Evolutionary conservation across 202 grass and related monocot genomes (phyloP).

Genomic region (Thinopyrum obtusiflorum): DNA sequence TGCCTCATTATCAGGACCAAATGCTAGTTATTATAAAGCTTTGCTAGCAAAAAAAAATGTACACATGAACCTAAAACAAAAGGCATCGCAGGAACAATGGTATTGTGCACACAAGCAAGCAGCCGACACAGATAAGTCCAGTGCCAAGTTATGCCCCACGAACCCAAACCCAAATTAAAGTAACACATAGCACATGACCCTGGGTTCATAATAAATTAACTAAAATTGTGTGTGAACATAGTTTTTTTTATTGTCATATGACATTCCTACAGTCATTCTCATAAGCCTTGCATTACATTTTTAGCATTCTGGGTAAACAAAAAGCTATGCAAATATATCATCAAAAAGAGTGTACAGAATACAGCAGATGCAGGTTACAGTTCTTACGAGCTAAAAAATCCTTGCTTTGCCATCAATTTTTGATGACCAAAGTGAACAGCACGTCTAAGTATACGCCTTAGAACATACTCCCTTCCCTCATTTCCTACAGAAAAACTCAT

Average conservation of each 20-base stretch:
- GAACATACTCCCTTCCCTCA: conserved; percentile 96
- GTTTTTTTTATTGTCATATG: background rate
- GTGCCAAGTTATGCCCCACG: background rate
- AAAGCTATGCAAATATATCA: background rate
- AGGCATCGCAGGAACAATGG: background rate
- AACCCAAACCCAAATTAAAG: background rate
- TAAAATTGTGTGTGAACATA: background rate
- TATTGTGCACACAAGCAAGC: background rate
- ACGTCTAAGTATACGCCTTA: conserved; percentile 91
- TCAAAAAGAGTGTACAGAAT: background rate
- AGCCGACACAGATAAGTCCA: background rate
- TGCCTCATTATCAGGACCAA: background rate
- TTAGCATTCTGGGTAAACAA: background rate
- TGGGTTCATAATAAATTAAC: background rate
- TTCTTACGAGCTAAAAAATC: conserved; percentile 91
- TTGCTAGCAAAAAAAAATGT: background rate
- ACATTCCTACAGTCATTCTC: background rate
- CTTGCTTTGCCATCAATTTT: conserved; percentile 73
- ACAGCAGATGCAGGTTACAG: background rate
- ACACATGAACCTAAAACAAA: background rate
- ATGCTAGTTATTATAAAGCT: background rate
- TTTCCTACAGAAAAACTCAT: conserved; percentile 52
- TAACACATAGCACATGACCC: background rate
- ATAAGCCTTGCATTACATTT: background rate
- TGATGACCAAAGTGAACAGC: conserved; percentile 95